phyloP scores from a whole-genome alignment of 495 filamentous ascomycete species.

The Xylaria flabelliformis region DNA sequence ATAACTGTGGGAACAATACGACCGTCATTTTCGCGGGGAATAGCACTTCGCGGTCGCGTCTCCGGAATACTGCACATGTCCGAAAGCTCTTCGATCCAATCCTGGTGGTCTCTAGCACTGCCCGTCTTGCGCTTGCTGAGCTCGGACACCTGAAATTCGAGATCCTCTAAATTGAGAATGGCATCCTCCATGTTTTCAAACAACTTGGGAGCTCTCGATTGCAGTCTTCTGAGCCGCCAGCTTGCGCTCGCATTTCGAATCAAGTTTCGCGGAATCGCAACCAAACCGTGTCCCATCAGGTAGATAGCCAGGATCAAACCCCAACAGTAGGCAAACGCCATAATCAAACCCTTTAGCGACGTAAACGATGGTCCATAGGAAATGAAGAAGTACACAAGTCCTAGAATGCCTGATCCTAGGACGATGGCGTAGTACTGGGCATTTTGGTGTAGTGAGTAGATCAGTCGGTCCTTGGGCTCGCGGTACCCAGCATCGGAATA shows the following conservation, averaged over 20 bases:
- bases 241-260: slow-evolving; percentile 78
- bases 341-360: slow-evolving; percentile 79
- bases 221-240: slow-evolving; percentile 72
- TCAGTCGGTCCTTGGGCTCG: slow-evolving; percentile 75
- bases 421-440: slow-evolving; percentile 85
- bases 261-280: slow-evolving; percentile 83
- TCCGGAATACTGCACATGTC: slow-evolving; percentile 76
- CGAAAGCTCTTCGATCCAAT: slow-evolving; percentile 91
- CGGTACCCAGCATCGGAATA: slow-evolving; percentile 94
- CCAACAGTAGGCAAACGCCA: slow-evolving; percentile 95
- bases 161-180: slow-evolving; percentile 75
- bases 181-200: slow-evolving; percentile 91
- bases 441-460: slow-evolving; percentile 86
- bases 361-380: slow-evolving; percentile 65
- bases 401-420: slow-evolving; percentile 71
- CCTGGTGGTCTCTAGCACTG: slow-evolving; percentile 79
- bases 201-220: slow-evolving; percentile 76
- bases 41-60: slow-evolving; percentile 57
- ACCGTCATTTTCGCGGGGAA: slow-evolving; percentile 45
- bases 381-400: slow-evolving; percentile 81
- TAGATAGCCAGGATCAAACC: slow-evolving; percentile 90
- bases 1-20: slow-evolving; percentile 75
- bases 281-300: slow-evolving; percentile 95
- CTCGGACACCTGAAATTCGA: slow-evolving; percentile 79
- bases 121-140: slow-evolving; percentile 82